Evolutionary conservation across 441 rosid species (phyloP), one percentile per base, ranked within the genome.

Genomic region (Adansonia grandidieri): DNA sequence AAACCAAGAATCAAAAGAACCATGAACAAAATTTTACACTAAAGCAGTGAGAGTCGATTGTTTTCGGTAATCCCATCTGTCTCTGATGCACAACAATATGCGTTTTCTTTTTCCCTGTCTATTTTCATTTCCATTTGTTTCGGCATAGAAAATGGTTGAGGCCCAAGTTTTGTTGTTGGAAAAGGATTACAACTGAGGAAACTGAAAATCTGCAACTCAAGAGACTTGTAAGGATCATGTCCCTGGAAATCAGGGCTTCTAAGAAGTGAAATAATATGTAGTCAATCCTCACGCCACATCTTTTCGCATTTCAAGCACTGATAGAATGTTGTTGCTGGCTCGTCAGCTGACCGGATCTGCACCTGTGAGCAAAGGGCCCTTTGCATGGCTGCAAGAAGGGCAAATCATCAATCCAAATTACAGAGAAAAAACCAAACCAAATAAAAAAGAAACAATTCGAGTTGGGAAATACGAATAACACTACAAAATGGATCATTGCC

Each of bases 321-420:
- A 83, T 86, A 91, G 83, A 91, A 88, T 14, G 88, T 85, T 11
- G 92, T 88, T 53, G 88, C 91, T 0, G 93, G 92, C 78, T 90
- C 92, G 78, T 91, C 93, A 57, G 92, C 95, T 24, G 92, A 91
- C 17, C 91, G 86, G 15, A 87, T 91, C 83, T 87, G 93, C 24
- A 87, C 75, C 81, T 87, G 86, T 40, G 84, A 86, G 82, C 73
- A 91, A 51, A 79, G 75, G 15, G 91, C 93, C 77, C 82, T 89
- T 37, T 32, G 90, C 95, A 79, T 78, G 75, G 79, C 84, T 79
- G 80, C 92, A 90, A 77, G 71, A 81, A 4, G 90, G 92, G 81
- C 95, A 91, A 6, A 86, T 91, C 42, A 37, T 37, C 42, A 37
- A 37, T 37, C 42, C 42, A 37, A 37, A 37, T 37, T 37, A 37